These are phyloP conservation scores for Metschnikowia anglica DNA, from an alignment of 805 yeast species.

Conservation along the genomic window DNA sequence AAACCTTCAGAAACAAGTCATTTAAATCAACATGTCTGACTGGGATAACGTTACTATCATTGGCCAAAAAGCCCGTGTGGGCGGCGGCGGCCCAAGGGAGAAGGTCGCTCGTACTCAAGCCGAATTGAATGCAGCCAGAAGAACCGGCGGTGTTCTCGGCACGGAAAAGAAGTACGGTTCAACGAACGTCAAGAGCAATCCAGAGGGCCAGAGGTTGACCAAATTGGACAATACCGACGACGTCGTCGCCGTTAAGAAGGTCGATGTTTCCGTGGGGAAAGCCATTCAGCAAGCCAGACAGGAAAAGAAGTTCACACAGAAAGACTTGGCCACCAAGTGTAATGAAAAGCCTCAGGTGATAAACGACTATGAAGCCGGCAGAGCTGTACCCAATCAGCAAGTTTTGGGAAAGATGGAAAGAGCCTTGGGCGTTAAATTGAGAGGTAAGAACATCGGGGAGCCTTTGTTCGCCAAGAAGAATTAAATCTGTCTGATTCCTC, in stretches of 20 bases:
- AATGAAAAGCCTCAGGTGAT: constrained; percentile 95
- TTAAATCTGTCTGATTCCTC: constrained; percentile 16
- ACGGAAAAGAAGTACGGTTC: constrained; percentile 89
- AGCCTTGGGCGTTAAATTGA: constrained; percentile 87
- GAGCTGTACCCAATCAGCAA: constrained; percentile 96
- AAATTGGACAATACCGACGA: constrained; percentile 92
- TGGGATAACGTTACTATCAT: constrained; percentile 92
- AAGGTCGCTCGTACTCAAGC: constrained; percentile 75
- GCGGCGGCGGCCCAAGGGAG: constrained; percentile 85
- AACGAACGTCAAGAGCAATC: constrained; percentile 58
- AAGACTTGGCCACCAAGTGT: constrained; percentile 92
- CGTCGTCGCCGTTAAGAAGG: constrained; percentile 87
- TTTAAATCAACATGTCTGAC: constrained; percentile 49
- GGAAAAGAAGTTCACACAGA: constrained; percentile 87
- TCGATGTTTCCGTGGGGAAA: constrained; percentile 82
- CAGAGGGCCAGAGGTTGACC: constrained; percentile 94
- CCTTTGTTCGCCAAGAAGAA: constrained; percentile 68
- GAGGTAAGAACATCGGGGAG: constrained; percentile 94
- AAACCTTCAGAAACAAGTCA: not conserved
- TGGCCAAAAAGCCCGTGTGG: constrained; percentile 85
- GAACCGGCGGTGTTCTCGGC: constrained; percentile 83
- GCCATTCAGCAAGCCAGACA: constrained; percentile 82
- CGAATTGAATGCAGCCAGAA: constrained; percentile 89
- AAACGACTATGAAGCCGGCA: constrained; percentile 95
- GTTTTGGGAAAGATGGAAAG: constrained; percentile 88